A percentile compares a stretch with the other conserved stretches of the same genome.
Evolutionary conservation across 345 rosid genomes (phyloP).

Genomic region (Ceriops zippeliana): DNA sequence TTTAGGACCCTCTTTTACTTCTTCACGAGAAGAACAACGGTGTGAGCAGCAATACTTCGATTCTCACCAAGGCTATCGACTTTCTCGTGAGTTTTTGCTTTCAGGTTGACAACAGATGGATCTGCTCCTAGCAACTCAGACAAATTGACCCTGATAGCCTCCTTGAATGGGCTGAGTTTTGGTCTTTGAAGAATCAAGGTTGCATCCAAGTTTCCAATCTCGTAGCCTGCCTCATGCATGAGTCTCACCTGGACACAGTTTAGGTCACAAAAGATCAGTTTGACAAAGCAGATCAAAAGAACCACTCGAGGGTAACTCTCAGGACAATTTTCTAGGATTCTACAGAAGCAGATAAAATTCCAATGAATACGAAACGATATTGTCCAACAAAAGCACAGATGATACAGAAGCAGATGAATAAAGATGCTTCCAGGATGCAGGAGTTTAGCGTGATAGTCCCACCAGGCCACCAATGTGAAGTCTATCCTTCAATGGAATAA

Average conservation of each 20-base stretch:
- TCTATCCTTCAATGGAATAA: too few relatives aligned
- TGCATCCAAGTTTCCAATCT: slow-evolving; percentile 88
- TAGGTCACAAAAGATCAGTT: background rate
- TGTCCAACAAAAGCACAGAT: too few relatives aligned
- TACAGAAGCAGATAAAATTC: too few relatives aligned
- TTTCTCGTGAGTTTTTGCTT: slow-evolving; percentile 90
- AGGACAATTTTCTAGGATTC: background rate
- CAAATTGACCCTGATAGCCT: slow-evolving; percentile 60
- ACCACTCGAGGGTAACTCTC: background rate
- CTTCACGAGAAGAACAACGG: slow-evolving; percentile 80
- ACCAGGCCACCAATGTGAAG: too few relatives aligned
- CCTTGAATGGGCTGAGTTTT: slow-evolving; percentile 85
- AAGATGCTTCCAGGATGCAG: too few relatives aligned
- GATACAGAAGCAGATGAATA: too few relatives aligned
- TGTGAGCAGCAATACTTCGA: slow-evolving; percentile 89
- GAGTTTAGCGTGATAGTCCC: too few relatives aligned
- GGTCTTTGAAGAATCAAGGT: slow-evolving; percentile 88
- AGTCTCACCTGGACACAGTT: slow-evolving; percentile 54
- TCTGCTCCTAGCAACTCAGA: slow-evolving; percentile 82
- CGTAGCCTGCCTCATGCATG: slow-evolving; percentile 86
- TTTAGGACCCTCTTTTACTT: slow-evolving; percentile 28
- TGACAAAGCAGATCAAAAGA: slow-evolving; percentile 1
- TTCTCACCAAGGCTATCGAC: slow-evolving; percentile 96
- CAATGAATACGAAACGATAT: too few relatives aligned
- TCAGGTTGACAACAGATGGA: slow-evolving; percentile 61